These are phyloP conservation scores for Yamadazyma dendronema DNA, from an alignment of 1,139 yeast species.

Conservation along the genomic window DNA sequence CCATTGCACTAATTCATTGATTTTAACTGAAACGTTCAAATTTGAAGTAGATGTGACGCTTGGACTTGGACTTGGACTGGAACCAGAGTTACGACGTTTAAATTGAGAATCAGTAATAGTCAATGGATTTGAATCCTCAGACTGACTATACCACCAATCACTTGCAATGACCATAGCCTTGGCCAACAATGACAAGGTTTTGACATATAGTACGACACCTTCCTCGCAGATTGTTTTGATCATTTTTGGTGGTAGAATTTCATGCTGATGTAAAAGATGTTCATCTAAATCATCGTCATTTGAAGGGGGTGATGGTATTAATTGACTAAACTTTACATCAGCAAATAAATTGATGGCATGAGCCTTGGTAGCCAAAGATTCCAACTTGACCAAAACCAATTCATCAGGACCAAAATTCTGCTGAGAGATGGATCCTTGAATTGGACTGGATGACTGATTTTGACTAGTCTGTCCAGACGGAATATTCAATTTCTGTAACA, in stretches of 20 bases:
- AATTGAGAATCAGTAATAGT: neutral
- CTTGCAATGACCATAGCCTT: conserved; percentile 83
- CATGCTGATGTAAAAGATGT: conserved; percentile 36
- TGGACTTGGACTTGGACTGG: conserved; percentile 11
- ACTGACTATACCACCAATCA: conserved; percentile 73
- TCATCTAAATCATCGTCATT: conserved; percentile 41
- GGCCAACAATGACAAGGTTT: conserved; percentile 76
- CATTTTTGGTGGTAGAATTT: conserved; percentile 58
- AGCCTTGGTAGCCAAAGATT: conserved; percentile 81
- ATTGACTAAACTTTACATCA: conserved; percentile 83
- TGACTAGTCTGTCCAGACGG: conserved; percentile 9
- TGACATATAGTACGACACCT: conserved; percentile 81
- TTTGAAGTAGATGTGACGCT: conserved; percentile 4
- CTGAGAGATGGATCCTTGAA: neutral
- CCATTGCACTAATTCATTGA: conserved; percentile 90
- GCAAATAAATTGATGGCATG: conserved; percentile 88
- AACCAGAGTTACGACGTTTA: neutral
- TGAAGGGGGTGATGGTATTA: conserved; percentile 76
- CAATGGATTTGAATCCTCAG: conserved; percentile 18
- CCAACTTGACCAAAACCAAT: conserved; percentile 50
- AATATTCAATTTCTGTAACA: conserved; percentile 32
- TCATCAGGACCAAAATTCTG: conserved; percentile 31
- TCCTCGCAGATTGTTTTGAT: conserved; percentile 71
- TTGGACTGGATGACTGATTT: conserved; percentile 2
- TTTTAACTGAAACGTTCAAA: conserved; percentile 31